phyloP scores from a whole-genome alignment of 192 early-diverging fungal species.

The Umbelopsis isabellina region DNA sequence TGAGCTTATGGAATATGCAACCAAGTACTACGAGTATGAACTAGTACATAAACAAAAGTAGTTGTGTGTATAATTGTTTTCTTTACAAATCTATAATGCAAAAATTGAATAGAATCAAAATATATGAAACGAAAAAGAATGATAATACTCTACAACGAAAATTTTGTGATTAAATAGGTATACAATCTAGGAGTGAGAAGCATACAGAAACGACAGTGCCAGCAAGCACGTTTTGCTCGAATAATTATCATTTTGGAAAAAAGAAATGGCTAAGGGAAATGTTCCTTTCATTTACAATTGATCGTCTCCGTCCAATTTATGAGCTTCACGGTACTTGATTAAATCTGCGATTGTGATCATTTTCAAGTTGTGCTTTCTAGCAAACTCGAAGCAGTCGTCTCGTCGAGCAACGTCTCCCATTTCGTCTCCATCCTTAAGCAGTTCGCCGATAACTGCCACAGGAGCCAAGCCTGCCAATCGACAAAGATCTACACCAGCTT shows the following conservation, averaged over 20 bases:
- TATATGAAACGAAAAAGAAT: background rate
- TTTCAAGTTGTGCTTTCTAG: slow-evolving; percentile 81
- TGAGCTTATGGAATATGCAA: slow-evolving; percentile 30
- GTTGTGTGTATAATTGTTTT: background rate
- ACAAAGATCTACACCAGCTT: slow-evolving; percentile 89
- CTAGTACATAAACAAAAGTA: background rate
- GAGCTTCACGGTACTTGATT: slow-evolving; percentile 70
- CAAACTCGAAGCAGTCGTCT: slow-evolving; percentile 87
- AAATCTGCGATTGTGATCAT: slow-evolving; percentile 91
- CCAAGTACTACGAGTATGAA: slow-evolving; percentile 1
- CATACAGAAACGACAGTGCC: too few species aligned
- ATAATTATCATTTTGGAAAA: background rate
- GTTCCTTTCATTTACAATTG: slow-evolving; percentile 1
- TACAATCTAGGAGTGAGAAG: background rate
- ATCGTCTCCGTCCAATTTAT: slow-evolving; percentile 32
- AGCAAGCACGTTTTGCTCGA: background rate
- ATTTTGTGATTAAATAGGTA: background rate
- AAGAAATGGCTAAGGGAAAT: background rate
- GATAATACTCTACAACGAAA: background rate
- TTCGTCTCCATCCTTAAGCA: slow-evolving; percentile 82
- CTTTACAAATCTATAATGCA: slow-evolving; percentile 4
- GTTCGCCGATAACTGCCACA: slow-evolving; percentile 91
- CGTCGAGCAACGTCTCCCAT: slow-evolving; percentile 89
- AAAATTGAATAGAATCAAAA: background rate
- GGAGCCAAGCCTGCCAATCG: slow-evolving; percentile 78